phyloP scores from a whole-genome alignment of 2,329 filamentous ascomycete species.

The Trichoderma gracile region DNA sequence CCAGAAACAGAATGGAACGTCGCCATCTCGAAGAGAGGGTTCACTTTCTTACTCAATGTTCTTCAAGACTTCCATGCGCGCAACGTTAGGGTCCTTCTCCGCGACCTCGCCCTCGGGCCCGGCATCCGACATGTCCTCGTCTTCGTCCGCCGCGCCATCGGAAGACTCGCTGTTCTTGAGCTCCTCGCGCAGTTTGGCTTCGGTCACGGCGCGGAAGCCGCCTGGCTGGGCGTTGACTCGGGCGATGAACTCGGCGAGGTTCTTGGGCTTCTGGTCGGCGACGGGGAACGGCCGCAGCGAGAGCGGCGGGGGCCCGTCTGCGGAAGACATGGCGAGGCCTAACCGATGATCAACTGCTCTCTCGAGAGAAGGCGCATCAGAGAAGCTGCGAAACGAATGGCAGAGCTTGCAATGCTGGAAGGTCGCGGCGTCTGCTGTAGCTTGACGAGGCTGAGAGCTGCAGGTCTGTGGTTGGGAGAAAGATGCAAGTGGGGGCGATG shows the following conservation, averaged over 20 bases:
- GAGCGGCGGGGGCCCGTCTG: slow-evolving; percentile 40
- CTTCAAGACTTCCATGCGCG: slow-evolving; percentile 58
- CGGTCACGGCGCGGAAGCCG: slow-evolving; percentile 77
- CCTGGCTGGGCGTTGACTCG: slow-evolving; percentile 78
- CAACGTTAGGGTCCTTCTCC: slow-evolving; percentile 49
- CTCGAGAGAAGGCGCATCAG: neutral
- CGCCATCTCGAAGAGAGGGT: neutral
- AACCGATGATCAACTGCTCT: neutral
- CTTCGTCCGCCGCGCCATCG: slow-evolving; percentile 48
- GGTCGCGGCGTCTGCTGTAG: too few relatives aligned
- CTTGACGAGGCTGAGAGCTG: slow-evolving; percentile 21
- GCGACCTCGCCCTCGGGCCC: slow-evolving; percentile 49
- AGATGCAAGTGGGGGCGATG: neutral
- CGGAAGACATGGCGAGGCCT: slow-evolving; percentile 34
- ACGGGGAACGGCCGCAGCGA: slow-evolving; percentile 49
- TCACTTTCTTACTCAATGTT: slow-evolving; percentile 54
- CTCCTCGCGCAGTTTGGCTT: slow-evolving; percentile 69
- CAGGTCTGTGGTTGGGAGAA: neutral
- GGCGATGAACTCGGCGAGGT: slow-evolving; percentile 71
- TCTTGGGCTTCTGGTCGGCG: slow-evolving; percentile 57
- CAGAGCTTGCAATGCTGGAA: too few relatives aligned
- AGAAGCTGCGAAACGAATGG: neutral
- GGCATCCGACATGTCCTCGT: slow-evolving; percentile 49
- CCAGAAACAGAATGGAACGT: too few relatives aligned
- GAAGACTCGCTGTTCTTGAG: slow-evolving; percentile 52